Base-by-base conservation (phyloP, 441 rosid genomes). In the Mallotus repandus region DNA sequence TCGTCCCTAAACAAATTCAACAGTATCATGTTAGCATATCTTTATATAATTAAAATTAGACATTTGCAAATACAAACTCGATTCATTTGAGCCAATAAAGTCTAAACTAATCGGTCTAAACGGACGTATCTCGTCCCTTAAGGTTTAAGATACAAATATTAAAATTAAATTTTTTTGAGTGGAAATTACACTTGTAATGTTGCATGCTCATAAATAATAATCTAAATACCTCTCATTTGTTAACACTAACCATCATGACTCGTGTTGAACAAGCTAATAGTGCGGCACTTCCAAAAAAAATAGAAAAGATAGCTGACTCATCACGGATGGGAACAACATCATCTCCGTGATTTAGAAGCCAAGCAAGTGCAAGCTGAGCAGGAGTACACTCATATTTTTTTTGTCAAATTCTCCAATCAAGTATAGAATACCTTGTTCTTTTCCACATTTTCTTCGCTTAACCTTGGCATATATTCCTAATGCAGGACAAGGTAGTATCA, bases 311-410 rank as follows among this genome's bases (percentile, higher is more conserved):
- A 32, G 52, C 18, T 25, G 7, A 63, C 81, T 76, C 46, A 87
- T 87, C 87, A 5, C 88, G 89, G 70, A 87, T 84, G 16, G 91
- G 88, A 19, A 82, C 84, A 63, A 85, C 82, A 63, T 73, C 84
- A 38, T 82, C 82, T 19, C 85, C 86, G 72, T 84, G 86, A 22
- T 76, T 72, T 8, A 81, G 79, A 76, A 87, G n/a, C 91, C 91
- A 87, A 2, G 89, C 86, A 32, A 87, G 77, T 12, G 88, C 84
- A 15, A 86, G 78, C 71, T 86, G 89, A 45, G 85, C 80, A 16
- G 89, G 77, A 69, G 80, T 53, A 73, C 89, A 84, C 11, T 71
- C 69, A 50, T 73, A 79, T 77, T 83, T 82, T 68, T 69, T 68
- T 0, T 1, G 84, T 81, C 48, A 80, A 76, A 38, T 70, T 70